phyloP scores from a whole-genome alignment of 768 basidiomycete genomes.

The Agrocybe pediades region DNA sequence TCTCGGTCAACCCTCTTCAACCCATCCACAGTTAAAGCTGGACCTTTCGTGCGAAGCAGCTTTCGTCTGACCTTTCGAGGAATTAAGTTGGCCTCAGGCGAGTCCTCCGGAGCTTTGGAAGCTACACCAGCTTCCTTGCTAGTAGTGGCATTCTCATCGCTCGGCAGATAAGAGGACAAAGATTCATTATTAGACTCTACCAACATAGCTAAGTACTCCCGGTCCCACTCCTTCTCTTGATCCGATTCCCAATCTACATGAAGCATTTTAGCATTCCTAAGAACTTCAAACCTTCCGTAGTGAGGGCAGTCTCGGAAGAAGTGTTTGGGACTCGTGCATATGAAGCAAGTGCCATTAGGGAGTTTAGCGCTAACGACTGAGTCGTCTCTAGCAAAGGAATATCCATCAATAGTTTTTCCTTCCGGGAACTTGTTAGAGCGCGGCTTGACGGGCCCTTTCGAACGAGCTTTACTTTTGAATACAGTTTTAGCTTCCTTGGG shows the following conservation, averaged over 20 bases:
- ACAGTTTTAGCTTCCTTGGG: too few species aligned
- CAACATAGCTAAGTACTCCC: conserved; percentile 17
- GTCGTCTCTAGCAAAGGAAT: conserved; percentile 1
- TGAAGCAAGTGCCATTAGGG: conserved; percentile 16
- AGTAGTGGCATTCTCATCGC: too few species aligned
- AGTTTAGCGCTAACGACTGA: neutral
- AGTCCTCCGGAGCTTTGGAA: too few species aligned
- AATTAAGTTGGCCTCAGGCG: too few species aligned
- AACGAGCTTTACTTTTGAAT: neutral
- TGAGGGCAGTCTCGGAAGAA: conserved; percentile 16
- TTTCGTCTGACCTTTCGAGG: too few species aligned
- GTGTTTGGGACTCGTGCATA: conserved; percentile 22
- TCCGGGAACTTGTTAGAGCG: neutral
- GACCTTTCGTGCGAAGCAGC: neutral
- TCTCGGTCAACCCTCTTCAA: too few species aligned
- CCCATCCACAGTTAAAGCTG: neutral
- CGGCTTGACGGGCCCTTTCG: neutral
- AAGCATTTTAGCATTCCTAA: conserved; percentile 9
- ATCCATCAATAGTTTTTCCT: neutral
- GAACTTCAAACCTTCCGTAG: conserved; percentile 6
- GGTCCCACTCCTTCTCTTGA: neutral
- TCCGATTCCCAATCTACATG: conserved; percentile 9
- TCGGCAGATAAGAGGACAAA: conserved; percentile 2
- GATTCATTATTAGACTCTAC: conserved; percentile 10
- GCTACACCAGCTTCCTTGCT: too few species aligned